A percentile compares a stretch with the other conserved stretches of the same genome.
These are phyloP conservation scores for Lactarius evosmus DNA, from an alignment of 768 basidiomycete species.

Conservation along the genomic window DNA sequence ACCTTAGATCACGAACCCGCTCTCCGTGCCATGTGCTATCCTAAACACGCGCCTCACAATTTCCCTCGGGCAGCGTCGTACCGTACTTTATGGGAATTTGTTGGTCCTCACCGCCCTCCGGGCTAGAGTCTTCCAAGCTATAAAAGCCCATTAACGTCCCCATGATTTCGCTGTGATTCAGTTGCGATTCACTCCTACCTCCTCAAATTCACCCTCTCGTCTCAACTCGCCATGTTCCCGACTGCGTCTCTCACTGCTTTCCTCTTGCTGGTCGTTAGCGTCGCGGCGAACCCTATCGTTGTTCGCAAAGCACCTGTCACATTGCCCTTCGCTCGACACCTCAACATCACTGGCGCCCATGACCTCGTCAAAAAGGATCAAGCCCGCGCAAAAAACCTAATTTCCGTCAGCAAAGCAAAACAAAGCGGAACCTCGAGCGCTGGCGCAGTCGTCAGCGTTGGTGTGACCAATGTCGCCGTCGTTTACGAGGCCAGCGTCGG, in stretches of 20 bases:
- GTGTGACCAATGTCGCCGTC: constrained; percentile 43
- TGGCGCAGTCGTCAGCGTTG: constrained; percentile 30
- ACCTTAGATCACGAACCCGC: neutral
- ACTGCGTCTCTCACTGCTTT: neutral
- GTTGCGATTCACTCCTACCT: constrained; percentile 5
- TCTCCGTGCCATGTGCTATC: neutral
- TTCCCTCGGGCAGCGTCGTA: neutral
- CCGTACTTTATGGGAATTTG: neutral
- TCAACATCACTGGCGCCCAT: constrained; percentile 48
- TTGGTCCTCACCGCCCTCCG: neutral
- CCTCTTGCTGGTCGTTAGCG: neutral
- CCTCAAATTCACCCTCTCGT: neutral
- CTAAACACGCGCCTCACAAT: neutral
- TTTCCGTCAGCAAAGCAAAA: constrained; percentile 39
- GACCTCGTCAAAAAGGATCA: constrained; percentile 52
- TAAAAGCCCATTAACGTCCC: neutral
- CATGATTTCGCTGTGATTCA: constrained; percentile 11
- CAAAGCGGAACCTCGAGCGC: constrained; percentile 29
- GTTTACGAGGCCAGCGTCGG: constrained; percentile 49
- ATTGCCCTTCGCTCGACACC: constrained; percentile 34
- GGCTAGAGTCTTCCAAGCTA: neutral
- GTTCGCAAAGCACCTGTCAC: constrained; percentile 11
- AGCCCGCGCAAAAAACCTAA: constrained; percentile 46
- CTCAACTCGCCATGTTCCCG: neutral
- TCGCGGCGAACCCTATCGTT: constrained; percentile 1